Evolutionary conservation across 352 stramenopile genomes (phyloP), one percentile per base, ranked within the genome.

Genomic region (Phytophthora tubulina): DNA sequence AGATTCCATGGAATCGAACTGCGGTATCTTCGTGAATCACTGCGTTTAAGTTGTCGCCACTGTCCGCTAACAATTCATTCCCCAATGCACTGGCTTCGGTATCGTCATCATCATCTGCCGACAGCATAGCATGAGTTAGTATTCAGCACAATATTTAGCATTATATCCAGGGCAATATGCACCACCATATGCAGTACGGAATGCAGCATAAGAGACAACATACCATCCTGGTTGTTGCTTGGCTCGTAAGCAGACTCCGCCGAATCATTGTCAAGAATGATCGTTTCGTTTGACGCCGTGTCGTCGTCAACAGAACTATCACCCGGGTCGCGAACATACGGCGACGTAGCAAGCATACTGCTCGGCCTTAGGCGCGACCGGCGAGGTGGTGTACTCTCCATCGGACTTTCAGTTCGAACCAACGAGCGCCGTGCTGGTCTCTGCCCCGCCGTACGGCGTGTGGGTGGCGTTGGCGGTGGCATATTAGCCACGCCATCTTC

Each of bases 201-300:
- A 75, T 63, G 45, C 60, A 69, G 35, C 15, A 65, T 33, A 65
- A 35, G 1, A 57, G 49, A n/a, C 49, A 67, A 11, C 35, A 64
- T 59, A 55, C 1, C 13, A 61, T 45, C n/a, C 41, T 52, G 10
- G 27, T 63, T 63, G 1, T 59, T 45, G 13, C 7, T 58, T 41
- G 33, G 21, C 2, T 50, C 35, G 3, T 42, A 31, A 45, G 45
- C 17, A 10, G 39, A 59, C 33, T 54, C 57, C 3, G 33, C 42
- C 3, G 41, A 41, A 15, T 14, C 50, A 3, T 46, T 38, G n/a
- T 51, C 42, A 14, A 14, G 8, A 13, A 14, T 36, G 21, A 17
- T 44, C 39, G 32, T 70, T 14, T 17, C 33, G 1, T 32, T 27
- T 9, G 15, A 27, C 13, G 8, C 49, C 17, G 21, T 33, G 30